These are phyloP conservation scores for Penicillium angulare DNA, from an alignment of 495 filamentous ascomycete species.

Conservation along the genomic window DNA sequence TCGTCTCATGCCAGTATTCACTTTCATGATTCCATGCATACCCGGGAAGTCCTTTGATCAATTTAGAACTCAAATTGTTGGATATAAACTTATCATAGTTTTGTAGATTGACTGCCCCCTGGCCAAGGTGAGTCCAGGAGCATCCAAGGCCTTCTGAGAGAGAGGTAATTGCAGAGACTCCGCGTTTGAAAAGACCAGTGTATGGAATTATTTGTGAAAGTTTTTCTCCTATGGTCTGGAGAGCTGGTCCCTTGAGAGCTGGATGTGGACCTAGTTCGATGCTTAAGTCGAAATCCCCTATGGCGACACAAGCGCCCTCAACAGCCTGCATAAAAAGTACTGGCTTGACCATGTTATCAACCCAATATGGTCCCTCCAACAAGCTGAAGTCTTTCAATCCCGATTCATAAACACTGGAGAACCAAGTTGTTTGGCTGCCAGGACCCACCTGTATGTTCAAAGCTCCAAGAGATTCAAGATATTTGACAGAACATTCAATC, in stretches of 20 bases:
- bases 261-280: conserved; percentile 18
- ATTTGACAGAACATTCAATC: neutral
- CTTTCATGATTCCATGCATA: neutral
- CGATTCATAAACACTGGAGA: conserved; percentile 15
- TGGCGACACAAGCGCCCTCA: neutral
- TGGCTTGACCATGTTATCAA: neutral
- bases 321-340: neutral
- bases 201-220: neutral
- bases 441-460: neutral
- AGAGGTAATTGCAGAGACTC: neutral
- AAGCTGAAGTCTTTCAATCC: neutral
- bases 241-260: conserved; percentile 1
- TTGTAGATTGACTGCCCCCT: neutral
- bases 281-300: neutral
- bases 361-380: neutral
- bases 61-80: neutral
- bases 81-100: neutral
- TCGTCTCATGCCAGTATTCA: neutral
- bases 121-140: neutral
- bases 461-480: neutral
- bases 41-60: neutral
- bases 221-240: neutral
- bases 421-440: conserved; percentile 6
- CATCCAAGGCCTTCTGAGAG: neutral
- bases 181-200: neutral